These are phyloP conservation scores for Lactuca saligna DNA, from an alignment of 129 eudicot genomes.

Conservation along the genomic window DNA sequence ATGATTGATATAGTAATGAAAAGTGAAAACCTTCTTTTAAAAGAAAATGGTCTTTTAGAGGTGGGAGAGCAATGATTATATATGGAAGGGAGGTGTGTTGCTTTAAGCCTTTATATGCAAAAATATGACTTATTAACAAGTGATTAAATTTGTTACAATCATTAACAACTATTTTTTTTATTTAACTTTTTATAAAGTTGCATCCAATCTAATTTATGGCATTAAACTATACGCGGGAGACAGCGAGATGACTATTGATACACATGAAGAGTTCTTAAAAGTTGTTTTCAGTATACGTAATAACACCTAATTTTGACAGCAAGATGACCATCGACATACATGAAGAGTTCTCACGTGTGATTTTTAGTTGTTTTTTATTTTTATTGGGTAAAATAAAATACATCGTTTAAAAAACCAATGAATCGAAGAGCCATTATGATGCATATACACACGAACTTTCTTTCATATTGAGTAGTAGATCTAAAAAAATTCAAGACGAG, in stretches of 20 bases:
- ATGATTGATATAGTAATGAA: no score
- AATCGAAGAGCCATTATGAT: no score
- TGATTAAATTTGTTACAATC: slow-evolving; percentile 19
- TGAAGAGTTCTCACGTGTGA: no score
- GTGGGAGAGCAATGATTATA: slow-evolving; percentile 50
- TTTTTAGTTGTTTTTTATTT: no score
- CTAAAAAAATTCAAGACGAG: no score
- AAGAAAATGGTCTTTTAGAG: neutral
- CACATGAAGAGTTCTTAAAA: neutral
- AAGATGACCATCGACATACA: no score
- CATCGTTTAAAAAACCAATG: no score
- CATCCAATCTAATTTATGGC: neutral
- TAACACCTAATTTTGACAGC: no score
- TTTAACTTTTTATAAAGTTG: neutral
- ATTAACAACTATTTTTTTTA: slow-evolving; percentile 29
- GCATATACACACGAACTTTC: no score
- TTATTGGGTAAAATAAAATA: no score
- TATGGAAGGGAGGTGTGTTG: slow-evolving; percentile 22
- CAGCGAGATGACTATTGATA: slow-evolving; percentile 13
- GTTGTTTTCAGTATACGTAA: neutral
- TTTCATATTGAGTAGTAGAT: no score
- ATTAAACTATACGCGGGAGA: slow-evolving; percentile 16
- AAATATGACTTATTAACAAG: slow-evolving; percentile 17
- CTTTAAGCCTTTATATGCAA: slow-evolving; percentile 1
- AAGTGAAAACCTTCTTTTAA: no score